phyloP scores from a whole-genome alignment of 1,139 yeast genomes.

The Taphrina pruni region DNA sequence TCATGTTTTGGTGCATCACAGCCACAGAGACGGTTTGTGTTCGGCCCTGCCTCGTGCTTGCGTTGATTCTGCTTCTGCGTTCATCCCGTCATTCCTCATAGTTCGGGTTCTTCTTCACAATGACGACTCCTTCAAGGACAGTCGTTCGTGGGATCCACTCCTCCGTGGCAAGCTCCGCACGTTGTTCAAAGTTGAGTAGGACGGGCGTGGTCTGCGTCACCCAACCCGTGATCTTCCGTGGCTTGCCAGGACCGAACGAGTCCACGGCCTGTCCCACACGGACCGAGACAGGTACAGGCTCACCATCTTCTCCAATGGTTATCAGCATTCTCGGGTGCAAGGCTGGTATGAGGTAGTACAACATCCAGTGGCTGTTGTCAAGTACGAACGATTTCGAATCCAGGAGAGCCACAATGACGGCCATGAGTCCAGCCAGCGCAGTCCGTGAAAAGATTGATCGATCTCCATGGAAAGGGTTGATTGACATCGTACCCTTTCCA shows the following conservation, averaged over 20 bases:
- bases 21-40: background rate
- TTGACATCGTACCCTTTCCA: constrained; percentile 92
- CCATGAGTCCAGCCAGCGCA: constrained; percentile 85
- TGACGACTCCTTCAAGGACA: constrained; percentile 90
- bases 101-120: constrained; percentile 88
- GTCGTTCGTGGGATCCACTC: constrained; percentile 85
- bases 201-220: constrained; percentile 98
- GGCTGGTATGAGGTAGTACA: constrained; percentile 86
- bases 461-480: constrained; percentile 89
- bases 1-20: background rate
- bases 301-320: constrained; percentile 86
- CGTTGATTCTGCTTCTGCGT: too few species aligned
- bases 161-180: constrained; percentile 95
- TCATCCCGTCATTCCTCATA: constrained; percentile 58
- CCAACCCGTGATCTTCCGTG: constrained; percentile 99
- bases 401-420: constrained; percentile 80
- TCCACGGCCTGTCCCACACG: constrained; percentile 99
- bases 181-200: constrained; percentile 86
- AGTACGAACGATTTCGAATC: constrained; percentile 65
- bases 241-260: constrained; percentile 98
- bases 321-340: constrained; percentile 91
- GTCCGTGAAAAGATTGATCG: constrained; percentile 86
- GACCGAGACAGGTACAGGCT: constrained; percentile 91
- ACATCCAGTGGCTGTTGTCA: constrained; percentile 72
- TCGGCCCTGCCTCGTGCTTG: background rate